These are phyloP conservation scores for Neurospora intermedia DNA, from an alignment of 495 filamentous ascomycete species.

Conservation along the genomic window DNA sequence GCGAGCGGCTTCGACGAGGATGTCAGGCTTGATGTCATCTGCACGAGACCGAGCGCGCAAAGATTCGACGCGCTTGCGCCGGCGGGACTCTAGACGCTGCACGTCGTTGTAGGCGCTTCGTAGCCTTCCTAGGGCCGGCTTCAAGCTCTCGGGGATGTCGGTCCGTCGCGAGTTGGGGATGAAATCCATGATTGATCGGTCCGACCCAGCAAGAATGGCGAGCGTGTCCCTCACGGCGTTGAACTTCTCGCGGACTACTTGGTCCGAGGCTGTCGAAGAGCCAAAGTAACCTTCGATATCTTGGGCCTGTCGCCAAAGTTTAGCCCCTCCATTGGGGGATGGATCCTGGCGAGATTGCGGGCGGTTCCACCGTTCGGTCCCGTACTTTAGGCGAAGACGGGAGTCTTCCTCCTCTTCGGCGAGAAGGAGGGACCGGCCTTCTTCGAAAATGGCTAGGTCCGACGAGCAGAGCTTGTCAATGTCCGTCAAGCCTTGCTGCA, in stretches of 20 bases:
- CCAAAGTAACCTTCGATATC: conserved; percentile 86
- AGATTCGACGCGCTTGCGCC: conserved; percentile 63
- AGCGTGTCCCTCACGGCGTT: conserved; percentile 64
- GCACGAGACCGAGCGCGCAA: conserved; percentile 65
- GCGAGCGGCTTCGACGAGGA: conserved; percentile 70
- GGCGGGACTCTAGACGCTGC: conserved; percentile 63
- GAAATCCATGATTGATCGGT: conserved; percentile 72
- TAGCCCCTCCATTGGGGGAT: conserved; percentile 50
- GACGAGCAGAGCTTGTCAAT: conserved; percentile 74
- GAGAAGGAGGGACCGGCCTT: conserved; percentile 64
- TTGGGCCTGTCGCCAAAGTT: conserved; percentile 60
- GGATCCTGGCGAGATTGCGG: conserved; percentile 45
- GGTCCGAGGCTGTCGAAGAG: conserved; percentile 73
- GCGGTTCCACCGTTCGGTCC: conserved; percentile 78
- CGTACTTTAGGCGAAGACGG: conserved; percentile 62
- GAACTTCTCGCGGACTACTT: conserved; percentile 68
- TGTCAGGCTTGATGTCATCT: conserved; percentile 82
- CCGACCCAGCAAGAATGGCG: conserved; percentile 61
- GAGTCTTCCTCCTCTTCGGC: conserved; percentile 79
- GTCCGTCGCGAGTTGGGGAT: conserved; percentile 76
- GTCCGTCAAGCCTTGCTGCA: conserved; percentile 71
- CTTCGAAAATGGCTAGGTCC: conserved; percentile 64
- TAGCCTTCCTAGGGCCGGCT: conserved; percentile 63
- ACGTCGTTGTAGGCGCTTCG: conserved; percentile 74
- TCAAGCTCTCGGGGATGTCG: conserved; percentile 67